Percentiles rank a stretch among this genome's conserved stretches.
Conservation (phyloP, 2,329 filamentous ascomycete species). For the Dactylonectria estremocensis region DNA sequence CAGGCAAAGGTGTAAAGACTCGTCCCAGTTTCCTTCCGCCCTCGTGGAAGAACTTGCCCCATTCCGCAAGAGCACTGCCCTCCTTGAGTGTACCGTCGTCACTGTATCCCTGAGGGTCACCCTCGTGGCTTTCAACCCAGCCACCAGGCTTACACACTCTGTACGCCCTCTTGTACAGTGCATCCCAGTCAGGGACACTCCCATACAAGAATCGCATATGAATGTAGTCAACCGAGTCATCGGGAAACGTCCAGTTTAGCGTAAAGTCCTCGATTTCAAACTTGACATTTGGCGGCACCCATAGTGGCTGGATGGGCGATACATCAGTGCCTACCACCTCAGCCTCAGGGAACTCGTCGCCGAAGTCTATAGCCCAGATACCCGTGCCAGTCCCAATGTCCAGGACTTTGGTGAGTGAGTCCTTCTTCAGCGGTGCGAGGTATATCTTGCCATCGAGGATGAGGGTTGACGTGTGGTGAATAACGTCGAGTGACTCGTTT, state of each 20-base stretch:
- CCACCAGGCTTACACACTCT: constrained; percentile 71
- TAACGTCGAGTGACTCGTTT: constrained; percentile 37
- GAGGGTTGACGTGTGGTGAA: constrained; percentile 36
- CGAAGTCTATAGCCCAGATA: constrained; percentile 66
- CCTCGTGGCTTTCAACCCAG: constrained; percentile 54
- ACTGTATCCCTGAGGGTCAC: constrained; percentile 43
- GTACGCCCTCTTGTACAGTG: constrained; percentile 66
- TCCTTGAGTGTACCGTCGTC: constrained; percentile 51
- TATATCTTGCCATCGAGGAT: constrained; percentile 35
- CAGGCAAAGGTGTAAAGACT: constrained; percentile 41
- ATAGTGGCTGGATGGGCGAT: constrained; percentile 69
- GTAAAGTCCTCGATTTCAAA: constrained; percentile 52
- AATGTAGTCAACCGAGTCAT: constrained; percentile 69
- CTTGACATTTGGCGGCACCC: constrained; percentile 65
- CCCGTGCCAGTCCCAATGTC: constrained; percentile 39
- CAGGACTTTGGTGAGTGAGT: constrained; percentile 22
- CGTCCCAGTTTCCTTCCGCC: constrained; percentile 51
- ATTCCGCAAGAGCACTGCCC: constrained; percentile 46
- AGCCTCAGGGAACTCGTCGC: constrained; percentile 61
- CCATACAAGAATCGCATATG: constrained; percentile 72
- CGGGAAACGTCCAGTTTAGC: constrained; percentile 48
- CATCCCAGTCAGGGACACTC: constrained; percentile 69
- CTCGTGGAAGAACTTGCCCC: constrained; percentile 48
- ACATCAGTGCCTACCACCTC: constrained; percentile 68
- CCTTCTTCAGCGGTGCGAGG: constrained; percentile 29